phyloP scores from a whole-genome alignment of 306 rosid genomes.

The Gleditsia sinensis region DNA sequence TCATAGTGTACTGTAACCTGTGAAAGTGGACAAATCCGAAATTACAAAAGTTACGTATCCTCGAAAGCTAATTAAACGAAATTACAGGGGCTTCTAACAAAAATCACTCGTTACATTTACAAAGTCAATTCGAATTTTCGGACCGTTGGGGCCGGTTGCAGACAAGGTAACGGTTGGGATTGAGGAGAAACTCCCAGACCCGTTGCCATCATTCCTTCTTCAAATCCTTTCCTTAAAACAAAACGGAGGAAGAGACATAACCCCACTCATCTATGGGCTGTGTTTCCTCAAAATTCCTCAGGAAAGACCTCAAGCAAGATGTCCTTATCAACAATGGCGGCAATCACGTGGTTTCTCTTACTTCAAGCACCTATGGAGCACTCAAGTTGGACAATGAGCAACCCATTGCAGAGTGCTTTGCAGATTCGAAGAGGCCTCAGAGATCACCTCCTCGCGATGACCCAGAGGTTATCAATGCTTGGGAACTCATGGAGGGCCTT shows the following conservation, averaged over 20 bases:
- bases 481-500: slow-evolving; percentile 98
- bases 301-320: slow-evolving; percentile 56
- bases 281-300: slow-evolving; percentile 76
- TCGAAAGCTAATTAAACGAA: background rate
- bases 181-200: slow-evolving; percentile 36
- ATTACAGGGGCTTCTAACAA: slow-evolving; percentile 20
- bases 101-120: background rate
- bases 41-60: background rate
- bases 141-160: slow-evolving; percentile 84
- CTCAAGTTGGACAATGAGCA: slow-evolving; percentile 61
- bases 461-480: slow-evolving; percentile 75
- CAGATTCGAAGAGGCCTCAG: slow-evolving; percentile 40
- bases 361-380: slow-evolving; percentile 81
- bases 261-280: slow-evolving; percentile 78
- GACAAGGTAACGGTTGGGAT: slow-evolving; percentile 67
- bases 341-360: slow-evolving; percentile 89
- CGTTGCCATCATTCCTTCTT: slow-evolving; percentile 37
- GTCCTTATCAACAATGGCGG: slow-evolving; percentile 57
- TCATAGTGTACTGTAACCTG: no score
- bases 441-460: slow-evolving; percentile 43
- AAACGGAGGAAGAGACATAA: slow-evolving; percentile 28
- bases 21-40: background rate
- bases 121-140: slow-evolving; percentile 61
- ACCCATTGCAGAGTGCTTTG: slow-evolving; percentile 26
- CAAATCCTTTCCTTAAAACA: slow-evolving; percentile 40